Base-by-base conservation (phyloP, 495 filamentous ascomycete genomes). In the Achaetomiella virescens region DNA sequence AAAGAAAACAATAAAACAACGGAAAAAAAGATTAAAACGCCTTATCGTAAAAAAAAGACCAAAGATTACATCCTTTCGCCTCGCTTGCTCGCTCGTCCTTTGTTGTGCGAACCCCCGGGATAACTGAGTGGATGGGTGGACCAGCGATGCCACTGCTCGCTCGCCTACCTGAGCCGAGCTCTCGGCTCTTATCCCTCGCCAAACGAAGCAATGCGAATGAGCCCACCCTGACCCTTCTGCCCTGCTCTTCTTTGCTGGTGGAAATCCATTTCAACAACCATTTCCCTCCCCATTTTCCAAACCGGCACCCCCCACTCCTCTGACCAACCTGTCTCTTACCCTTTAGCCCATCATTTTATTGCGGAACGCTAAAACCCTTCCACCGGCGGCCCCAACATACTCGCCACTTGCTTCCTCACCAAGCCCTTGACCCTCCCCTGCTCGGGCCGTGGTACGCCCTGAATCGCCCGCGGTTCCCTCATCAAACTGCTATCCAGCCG, bases 401-500 rank as follows among this genome's bases (percentile, higher is more conserved):
- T 90, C 6, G 87, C 84, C 22, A 91, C 81, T 48, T 88, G 86
- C 70, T 91, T 91, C 59, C 87, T 74, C 11, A 73, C 61, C 6
- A 82, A 66, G 14, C 83, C 84, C 59, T 74, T 82, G 11, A 74
- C 80, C 54, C 71, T 71, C 44, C 79, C 76, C 63, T 81, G 80
- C 48, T 84, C 79, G 2, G 85, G 81, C 48, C 85, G 77, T 36
- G 86, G 86, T 11, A 87, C 80, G 21, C 87, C 87, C 65, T 87
- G 84, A 40, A 89, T 84, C 58, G 85, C 82, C 62, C 87, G 78
- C 51, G 87, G 87, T 66, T 96, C 93, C 68, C 86, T 86, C 90
- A 98, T 95, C 44, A 96, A 73, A 11, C 83, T 81, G 29, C 84
- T 78, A 63, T 97, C 92, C 25, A 98, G 77, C 68, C 88, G 91